Evolutionary conservation across 495 filamentous ascomycete genomes (phyloP).

Genomic region (Paragyromitra xinjiangensis): DNA sequence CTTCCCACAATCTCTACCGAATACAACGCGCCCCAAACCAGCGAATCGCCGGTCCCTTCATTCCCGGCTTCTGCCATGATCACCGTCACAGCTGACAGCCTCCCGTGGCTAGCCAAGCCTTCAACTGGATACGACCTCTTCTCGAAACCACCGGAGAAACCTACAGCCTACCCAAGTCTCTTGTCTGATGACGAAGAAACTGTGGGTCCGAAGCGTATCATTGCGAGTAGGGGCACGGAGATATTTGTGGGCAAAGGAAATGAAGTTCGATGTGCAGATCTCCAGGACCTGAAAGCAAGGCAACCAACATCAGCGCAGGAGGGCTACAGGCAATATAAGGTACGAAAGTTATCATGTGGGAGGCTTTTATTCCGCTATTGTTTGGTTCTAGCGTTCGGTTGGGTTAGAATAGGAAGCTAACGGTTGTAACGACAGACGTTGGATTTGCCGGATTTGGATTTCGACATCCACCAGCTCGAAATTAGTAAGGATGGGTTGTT

Average conservation of each 20-base stretch:
- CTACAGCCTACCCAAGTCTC: constrained; percentile 20
- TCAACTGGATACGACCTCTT: constrained; percentile 57
- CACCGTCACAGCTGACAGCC: constrained; percentile 37
- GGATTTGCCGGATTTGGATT: constrained; percentile 53
- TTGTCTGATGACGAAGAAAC: constrained; percentile 11
- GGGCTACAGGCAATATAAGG: constrained; percentile 55
- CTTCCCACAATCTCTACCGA: not conserved
- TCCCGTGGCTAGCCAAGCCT: constrained; percentile 50
- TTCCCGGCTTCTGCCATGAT: constrained; percentile 40
- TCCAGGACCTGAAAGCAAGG: constrained; percentile 55
- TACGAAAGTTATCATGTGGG: not conserved
- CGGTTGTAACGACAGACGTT: constrained; percentile 29
- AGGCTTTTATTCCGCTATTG: not conserved
- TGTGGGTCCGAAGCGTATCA: constrained; percentile 45
- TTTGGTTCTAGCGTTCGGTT: not conserved
- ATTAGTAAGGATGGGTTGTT: constrained; percentile 56
- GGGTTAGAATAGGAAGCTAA: constrained; percentile 23
- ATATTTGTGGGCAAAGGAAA: constrained; percentile 55
- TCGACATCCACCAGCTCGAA: constrained; percentile 56
- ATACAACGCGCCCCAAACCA: constrained; percentile 20
- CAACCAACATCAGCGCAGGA: constrained; percentile 39
- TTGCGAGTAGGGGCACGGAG: constrained; percentile 53
- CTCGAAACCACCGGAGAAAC: constrained; percentile 53
- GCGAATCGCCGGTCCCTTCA: not conserved
- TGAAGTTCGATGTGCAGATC: constrained; percentile 55